Evolutionary conservation across 192 early-diverging fungal species (phyloP).

Genomic region (Oehlia diaphana): DNA sequence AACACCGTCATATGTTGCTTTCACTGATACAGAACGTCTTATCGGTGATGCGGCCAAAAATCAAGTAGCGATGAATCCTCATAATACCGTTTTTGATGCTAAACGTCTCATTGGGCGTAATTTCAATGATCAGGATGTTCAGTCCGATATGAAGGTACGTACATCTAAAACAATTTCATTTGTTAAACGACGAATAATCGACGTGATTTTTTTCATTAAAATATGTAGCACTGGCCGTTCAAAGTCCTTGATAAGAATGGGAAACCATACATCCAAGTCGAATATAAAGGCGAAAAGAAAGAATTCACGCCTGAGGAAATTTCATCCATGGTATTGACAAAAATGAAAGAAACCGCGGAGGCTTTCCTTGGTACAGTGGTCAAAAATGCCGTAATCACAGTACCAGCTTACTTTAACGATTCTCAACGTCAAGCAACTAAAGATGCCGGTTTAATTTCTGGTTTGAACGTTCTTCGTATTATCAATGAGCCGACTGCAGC

Average conservation of each 20-base stretch:
- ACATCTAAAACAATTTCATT: constrained; percentile 69
- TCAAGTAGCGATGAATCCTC: constrained; percentile 93
- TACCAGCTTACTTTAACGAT: constrained; percentile 97
- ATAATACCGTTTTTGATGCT: constrained; percentile 89
- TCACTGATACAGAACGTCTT: constrained; percentile 96
- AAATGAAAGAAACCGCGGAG: constrained; percentile 57
- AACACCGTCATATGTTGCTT: constrained; percentile 96
- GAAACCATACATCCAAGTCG: constrained; percentile 92
- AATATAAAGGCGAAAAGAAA: constrained; percentile 97
- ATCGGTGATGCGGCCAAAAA: constrained; percentile 99
- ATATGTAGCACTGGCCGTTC: constrained; percentile 74
- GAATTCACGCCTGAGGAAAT: constrained; percentile 96
- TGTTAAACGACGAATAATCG: constrained; percentile 24
- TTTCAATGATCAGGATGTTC: constrained; percentile 89
- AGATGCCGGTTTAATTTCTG: constrained; percentile 90
- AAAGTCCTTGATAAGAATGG: constrained; percentile 58
- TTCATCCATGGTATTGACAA: constrained; percentile 93
- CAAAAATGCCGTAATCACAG: constrained; percentile 90
- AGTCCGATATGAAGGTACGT: constrained; percentile 96
- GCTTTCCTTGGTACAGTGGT: constrained; percentile 81
- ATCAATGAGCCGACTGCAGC: constrained; percentile 98
- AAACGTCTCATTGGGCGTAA: constrained; percentile 98
- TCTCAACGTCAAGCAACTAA: constrained; percentile 35
- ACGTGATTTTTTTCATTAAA: constrained; percentile 85
- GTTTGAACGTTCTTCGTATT: constrained; percentile 93